phyloP scores from a whole-genome alignment of 1,139 yeast genomes.

The Sugiyamaella castrensis region DNA sequence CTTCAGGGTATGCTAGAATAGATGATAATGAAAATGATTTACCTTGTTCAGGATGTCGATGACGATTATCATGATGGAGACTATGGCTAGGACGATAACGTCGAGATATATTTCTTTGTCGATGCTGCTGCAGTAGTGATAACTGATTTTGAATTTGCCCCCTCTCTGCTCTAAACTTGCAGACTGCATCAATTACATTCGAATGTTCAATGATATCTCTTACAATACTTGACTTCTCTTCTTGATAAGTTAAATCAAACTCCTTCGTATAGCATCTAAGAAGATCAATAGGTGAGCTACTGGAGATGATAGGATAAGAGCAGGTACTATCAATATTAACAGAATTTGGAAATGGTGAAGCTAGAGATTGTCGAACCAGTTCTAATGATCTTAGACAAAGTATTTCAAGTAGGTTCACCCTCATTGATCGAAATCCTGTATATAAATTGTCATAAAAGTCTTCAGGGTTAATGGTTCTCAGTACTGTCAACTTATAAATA shows the following conservation, averaged over 20 bases:
- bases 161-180: too few relatives aligned
- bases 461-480: constrained; percentile 18
- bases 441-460: constrained; percentile 17
- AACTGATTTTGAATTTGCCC: too few relatives aligned
- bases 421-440: constrained; percentile 21
- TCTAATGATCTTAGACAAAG: constrained; percentile 14
- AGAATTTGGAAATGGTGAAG: not conserved
- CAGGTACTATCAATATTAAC: not conserved
- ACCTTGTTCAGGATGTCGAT: too few relatives aligned
- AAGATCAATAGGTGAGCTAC: not conserved
- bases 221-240: not conserved
- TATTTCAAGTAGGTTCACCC: constrained; percentile 20
- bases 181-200: too few relatives aligned
- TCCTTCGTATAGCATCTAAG: constrained; percentile 8
- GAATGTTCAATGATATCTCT: too few relatives aligned
- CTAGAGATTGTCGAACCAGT: not conserved
- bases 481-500: constrained; percentile 20
- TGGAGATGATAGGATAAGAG: not conserved
- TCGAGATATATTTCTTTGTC: too few relatives aligned
- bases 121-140: too few relatives aligned
- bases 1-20: too few relatives aligned
- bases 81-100: too few relatives aligned
- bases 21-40: too few relatives aligned
- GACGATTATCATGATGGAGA: too few relatives aligned
- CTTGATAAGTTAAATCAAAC: constrained; percentile 9